Conservation (phyloP, 2,329 filamentous ascomycete species). For the Onygena corvina region DNA sequence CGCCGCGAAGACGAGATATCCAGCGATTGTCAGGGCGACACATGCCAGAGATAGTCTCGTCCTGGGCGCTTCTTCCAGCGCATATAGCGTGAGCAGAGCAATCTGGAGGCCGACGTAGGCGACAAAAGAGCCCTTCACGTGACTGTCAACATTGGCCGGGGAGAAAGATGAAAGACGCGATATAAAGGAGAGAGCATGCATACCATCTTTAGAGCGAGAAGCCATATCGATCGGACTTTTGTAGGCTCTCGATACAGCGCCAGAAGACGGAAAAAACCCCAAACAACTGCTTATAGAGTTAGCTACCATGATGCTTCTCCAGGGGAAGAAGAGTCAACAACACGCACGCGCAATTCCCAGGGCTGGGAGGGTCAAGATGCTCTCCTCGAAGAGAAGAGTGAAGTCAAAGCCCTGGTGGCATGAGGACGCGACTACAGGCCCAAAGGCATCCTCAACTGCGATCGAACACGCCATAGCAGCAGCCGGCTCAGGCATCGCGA, state of each 20-base stretch:
- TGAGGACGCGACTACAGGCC: slow-evolving; percentile 18
- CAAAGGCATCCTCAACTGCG: slow-evolving; percentile 19
- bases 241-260: neutral
- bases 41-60: slow-evolving; percentile 1
- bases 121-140: neutral
- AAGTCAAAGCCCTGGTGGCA: slow-evolving; percentile 24
- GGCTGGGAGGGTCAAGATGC: slow-evolving; percentile 16
- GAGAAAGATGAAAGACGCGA: neutral
- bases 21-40: neutral
- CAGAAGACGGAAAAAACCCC: neutral
- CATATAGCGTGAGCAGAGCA: neutral
- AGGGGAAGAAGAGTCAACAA: neutral
- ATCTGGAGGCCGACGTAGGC: neutral
- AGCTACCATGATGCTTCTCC: neutral
- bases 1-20: slow-evolving; percentile 4
- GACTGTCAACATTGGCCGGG: neutral
- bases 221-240: neutral
- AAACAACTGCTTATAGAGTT: neutral
- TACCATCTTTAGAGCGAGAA: neutral
- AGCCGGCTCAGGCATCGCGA: neutral
- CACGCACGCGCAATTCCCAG: slow-evolving; percentile 7
- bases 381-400: slow-evolving; percentile 24
- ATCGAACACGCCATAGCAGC: slow-evolving; percentile 9
- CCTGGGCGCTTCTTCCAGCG: neutral
- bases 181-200: neutral